Percentiles rank a stretch among this genome's conserved stretches.
These are phyloP conservation scores for Teratosphaeria epicoccoides DNA, from an alignment of 2,329 filamentous ascomycete genomes.

Conservation along the genomic window DNA sequence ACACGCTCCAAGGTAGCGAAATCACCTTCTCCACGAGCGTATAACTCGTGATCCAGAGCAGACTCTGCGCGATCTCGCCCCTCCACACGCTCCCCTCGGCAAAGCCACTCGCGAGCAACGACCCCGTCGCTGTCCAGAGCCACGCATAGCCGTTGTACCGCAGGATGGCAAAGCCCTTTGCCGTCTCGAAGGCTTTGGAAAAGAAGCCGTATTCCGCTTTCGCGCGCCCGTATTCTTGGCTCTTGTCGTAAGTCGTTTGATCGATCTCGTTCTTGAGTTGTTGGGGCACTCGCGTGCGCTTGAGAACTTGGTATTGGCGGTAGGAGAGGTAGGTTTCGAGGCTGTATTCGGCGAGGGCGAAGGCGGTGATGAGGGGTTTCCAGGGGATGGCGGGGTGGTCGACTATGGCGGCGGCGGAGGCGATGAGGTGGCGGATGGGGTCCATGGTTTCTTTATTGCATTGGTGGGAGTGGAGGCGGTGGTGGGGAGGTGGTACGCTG, in stretches of 20 bases:
- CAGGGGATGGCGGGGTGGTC: conserved; percentile 91
- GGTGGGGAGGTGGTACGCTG: no score
- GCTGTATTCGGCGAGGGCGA: conserved; percentile 81
- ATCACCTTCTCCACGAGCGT: conserved; percentile 70
- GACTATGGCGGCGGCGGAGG: conserved; percentile 55
- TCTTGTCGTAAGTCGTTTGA: conserved; percentile 81
- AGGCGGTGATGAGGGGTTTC: conserved; percentile 93
- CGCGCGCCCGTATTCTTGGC: conserved; percentile 77
- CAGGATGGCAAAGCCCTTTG: conserved; percentile 82
- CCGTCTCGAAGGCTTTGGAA: conserved; percentile 69
- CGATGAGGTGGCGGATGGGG: conserved; percentile 45
- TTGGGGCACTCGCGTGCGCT: conserved; percentile 69
- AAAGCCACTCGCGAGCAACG: conserved; percentile 61
- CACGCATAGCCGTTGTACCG: conserved; percentile 84
- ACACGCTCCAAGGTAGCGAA: conserved; percentile 72
- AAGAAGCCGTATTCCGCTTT: conserved; percentile 85
- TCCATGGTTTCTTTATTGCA: conserved; percentile 22
- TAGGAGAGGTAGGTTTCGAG: conserved; percentile 83
- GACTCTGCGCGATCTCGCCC: conserved; percentile 87
- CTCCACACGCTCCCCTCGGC: conserved; percentile 51
- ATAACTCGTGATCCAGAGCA: conserved; percentile 84
- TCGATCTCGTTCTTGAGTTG: conserved; percentile 82
- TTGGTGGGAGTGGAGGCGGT: neutral
- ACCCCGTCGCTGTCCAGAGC: conserved; percentile 74
- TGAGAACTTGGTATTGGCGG: conserved; percentile 80